A percentile compares a stretch with the other conserved stretches of the same genome.
Conservation (phyloP, 2,329 filamentous ascomycete genomes). For the Polytolypa hystricis region DNA sequence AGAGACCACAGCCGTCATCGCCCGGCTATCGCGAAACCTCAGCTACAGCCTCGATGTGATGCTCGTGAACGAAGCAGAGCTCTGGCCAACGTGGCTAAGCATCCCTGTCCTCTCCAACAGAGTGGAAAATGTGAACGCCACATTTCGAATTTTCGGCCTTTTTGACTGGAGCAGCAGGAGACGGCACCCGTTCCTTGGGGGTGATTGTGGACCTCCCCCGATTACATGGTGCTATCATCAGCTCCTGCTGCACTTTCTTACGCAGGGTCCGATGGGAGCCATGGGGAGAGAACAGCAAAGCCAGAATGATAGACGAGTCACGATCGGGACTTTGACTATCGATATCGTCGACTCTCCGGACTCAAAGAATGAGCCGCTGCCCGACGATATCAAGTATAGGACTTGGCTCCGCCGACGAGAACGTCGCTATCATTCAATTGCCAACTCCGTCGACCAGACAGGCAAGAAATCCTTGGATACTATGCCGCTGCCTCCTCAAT, state of each 20-base stretch:
- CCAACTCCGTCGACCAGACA: neutral
- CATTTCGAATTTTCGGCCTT: neutral
- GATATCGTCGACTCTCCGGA: neutral
- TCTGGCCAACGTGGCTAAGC: neutral
- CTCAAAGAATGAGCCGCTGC: neutral
- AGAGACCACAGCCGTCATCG: neutral
- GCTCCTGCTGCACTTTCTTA: neutral
- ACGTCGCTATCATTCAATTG: neutral
- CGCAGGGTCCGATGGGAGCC: no score
- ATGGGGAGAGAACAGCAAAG: no score
- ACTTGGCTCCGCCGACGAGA: neutral
- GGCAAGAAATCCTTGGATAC: no score
- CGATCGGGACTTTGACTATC: neutral
- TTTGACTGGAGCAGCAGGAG: neutral
- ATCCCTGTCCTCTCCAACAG: neutral
- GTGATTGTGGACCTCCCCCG: neutral
- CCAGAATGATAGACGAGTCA: neutral
- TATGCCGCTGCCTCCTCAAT: no score
- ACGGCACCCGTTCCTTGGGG: neutral
- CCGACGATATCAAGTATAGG: neutral
- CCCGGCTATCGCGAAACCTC: neutral
- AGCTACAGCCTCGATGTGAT: neutral
- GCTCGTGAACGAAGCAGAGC: neutral
- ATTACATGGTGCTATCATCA: neutral
- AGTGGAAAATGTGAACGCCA: neutral